These are phyloP conservation scores for Alliaria petiolata DNA, from an alignment of 345 rosid genomes.

Conservation along the genomic window DNA sequence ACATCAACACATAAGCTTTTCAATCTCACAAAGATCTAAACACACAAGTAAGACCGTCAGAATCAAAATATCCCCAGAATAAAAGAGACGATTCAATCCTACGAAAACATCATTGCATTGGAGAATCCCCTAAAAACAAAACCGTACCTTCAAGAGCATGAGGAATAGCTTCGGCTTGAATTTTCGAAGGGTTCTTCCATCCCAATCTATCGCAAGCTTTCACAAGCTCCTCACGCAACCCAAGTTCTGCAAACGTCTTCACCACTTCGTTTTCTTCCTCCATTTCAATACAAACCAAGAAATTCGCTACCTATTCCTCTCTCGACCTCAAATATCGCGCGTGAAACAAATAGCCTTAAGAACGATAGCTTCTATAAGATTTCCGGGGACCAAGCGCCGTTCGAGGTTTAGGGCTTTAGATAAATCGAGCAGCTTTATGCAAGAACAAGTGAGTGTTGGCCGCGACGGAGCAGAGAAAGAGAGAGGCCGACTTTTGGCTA, in stretches of 20 bases:
- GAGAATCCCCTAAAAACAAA: neutral
- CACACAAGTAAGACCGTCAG: too few relatives aligned
- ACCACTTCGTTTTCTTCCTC: slow-evolving; percentile 55
- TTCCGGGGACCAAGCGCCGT: neutral
- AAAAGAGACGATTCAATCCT: neutral
- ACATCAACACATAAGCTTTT: slow-evolving; percentile 4
- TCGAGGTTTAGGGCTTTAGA: neutral
- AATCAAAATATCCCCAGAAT: too few relatives aligned
- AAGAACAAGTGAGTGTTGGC: neutral
- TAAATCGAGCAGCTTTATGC: neutral
- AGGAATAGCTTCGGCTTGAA: slow-evolving; percentile 83
- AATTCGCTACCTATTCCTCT: too few relatives aligned
- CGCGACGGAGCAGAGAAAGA: neutral
- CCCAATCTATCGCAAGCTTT: slow-evolving; percentile 73
- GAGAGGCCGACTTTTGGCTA: neutral
- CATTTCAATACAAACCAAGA: slow-evolving; percentile 17
- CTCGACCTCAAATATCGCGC: neutral
- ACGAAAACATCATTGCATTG: neutral
- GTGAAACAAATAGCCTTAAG: neutral
- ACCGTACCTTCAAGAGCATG: slow-evolving; percentile 65
- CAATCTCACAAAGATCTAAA: neutral
- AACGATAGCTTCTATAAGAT: neutral
- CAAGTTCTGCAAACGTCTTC: slow-evolving; percentile 67
- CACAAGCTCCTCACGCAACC: slow-evolving; percentile 61
- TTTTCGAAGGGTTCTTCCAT: slow-evolving; percentile 75